Evolutionary conservation across 2,329 filamentous ascomycete genomes (phyloP), one percentile per base, ranked within the genome.

Genomic region (Alternaria sp.): DNA sequence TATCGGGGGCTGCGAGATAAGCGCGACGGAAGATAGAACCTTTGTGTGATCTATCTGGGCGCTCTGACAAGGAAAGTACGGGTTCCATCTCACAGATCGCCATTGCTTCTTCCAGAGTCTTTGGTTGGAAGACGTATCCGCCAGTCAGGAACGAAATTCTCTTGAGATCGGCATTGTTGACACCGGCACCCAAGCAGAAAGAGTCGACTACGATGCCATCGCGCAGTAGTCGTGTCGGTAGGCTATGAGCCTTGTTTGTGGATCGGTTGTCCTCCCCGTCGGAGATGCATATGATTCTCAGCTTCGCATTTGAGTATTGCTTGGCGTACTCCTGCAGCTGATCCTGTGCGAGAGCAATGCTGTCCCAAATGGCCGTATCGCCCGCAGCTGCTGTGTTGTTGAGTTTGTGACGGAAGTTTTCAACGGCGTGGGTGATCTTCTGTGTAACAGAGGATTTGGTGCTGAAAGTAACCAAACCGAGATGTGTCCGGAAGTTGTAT

Each of bases 41-140:
- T 6, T 28, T 32, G 17, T 6, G 25, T 0, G 49, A 32, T 5
- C 0, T 32, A 6, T 67, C 54, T n/a, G 77, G 77, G 25, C 80
- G 76, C 60, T 81, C 32, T 1, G 1, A 36, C 0, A 36, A 5
- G 13, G 32, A 36, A 9, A 36, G 32, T 3, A 36, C 32, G 4
- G 32, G 32, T 1, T 36, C 32, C 32, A 36, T 36, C 7, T 36
- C 32, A n/a, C 32, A 36, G 7, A 36, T 36, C 8, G 32, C 32
- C 32, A 36, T n/a, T 5, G 32, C 32, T 9, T 9, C 78, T 7
- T 77, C 75, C 2, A 81, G 59, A 12, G 66, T 75, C 4, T 61
- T 65, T 1, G 79, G 80, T 6, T 74, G 66, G 67, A 81, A 81
- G 15, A 72, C 75, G 58, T 81, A 82, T 4, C 78, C 77, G 8